Evolutionary conservation across 2,329 filamentous ascomycete species (phyloP).

Genomic region (Juglanconis oblonga): DNA sequence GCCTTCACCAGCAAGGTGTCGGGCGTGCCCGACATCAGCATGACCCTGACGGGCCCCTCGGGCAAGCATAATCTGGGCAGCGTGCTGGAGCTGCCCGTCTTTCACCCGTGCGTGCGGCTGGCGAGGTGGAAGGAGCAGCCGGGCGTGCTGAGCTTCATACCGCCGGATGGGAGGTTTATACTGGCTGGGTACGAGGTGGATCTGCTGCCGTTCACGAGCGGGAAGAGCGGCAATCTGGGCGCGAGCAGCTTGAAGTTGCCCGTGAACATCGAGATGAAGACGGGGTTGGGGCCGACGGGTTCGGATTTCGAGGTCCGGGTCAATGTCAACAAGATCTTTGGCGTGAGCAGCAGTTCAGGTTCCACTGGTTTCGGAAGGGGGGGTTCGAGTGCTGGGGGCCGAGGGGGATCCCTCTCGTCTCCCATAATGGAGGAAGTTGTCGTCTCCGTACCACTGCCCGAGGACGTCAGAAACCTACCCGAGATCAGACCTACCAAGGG

Average conservation of each 20-base stretch:
- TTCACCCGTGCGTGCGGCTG: constrained; percentile 91
- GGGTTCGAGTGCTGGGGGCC: constrained; percentile 38
- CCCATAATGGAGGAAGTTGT: constrained; percentile 72
- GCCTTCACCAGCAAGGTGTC: constrained; percentile 95
- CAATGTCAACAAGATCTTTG: constrained; percentile 65
- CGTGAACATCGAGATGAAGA: constrained; percentile 76
- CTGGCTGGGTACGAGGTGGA: constrained; percentile 94
- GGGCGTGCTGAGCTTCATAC: constrained; percentile 92
- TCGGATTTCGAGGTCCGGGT: constrained; percentile 88
- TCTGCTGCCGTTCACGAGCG: constrained; percentile 68
- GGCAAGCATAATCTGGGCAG: constrained; percentile 73
- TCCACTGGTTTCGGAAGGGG: constrained; percentile 41
- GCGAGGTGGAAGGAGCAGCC: constrained; percentile 86
- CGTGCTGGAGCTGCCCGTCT: constrained; percentile 84
- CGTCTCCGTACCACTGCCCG: constrained; percentile 75
- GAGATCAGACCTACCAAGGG: constrained; percentile 79
- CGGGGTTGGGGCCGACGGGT: constrained; percentile 69
- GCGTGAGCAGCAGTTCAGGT: constrained; percentile 28
- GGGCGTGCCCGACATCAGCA: constrained; percentile 83
- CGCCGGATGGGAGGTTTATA: constrained; percentile 90
- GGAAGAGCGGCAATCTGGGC: constrained; percentile 51
- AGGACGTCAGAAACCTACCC: constrained; percentile 75
- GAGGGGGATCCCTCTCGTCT: constrained; percentile 52
- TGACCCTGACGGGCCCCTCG: constrained; percentile 76
- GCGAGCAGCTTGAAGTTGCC: constrained; percentile 74